phyloP scores from a whole-genome alignment of 228 moss, liverwort and hornwort genomes.

The Sphagnum magellanicum region DNA sequence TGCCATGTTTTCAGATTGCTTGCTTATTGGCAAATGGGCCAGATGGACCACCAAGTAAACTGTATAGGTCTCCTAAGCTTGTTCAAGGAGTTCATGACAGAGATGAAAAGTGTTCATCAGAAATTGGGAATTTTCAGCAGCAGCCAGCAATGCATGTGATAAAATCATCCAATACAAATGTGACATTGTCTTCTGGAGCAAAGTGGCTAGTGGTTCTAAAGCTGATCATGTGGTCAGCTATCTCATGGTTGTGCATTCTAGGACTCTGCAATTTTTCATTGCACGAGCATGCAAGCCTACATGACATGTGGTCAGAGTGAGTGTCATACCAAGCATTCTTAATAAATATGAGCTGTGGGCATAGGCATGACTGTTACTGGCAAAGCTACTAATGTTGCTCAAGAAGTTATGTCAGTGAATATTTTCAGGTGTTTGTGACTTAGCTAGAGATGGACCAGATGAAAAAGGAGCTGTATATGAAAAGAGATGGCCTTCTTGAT shows the following conservation, averaged over 20 bases:
- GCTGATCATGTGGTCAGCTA: constrained; percentile 48
- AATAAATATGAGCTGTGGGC: neutral
- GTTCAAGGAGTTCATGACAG: constrained; percentile 6
- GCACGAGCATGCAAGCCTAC: constrained; percentile 38
- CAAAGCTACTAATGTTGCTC: too few species aligned
- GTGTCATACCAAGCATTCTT: constrained; percentile 5
- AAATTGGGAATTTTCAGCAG: neutral
- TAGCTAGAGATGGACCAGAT: too few species aligned
- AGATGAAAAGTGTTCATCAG: constrained; percentile 1
- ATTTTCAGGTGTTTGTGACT: too few species aligned
- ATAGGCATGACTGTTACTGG: too few species aligned
- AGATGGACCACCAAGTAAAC: constrained; percentile 68
- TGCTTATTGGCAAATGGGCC: constrained; percentile 47
- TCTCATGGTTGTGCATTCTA: constrained; percentile 71
- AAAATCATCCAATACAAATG: neutral
- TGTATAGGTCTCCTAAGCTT: constrained; percentile 26
- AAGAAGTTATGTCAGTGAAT: too few species aligned
- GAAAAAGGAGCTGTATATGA: too few species aligned
- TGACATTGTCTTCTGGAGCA: neutral
- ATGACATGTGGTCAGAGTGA: constrained; percentile 66
- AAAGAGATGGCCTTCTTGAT: too few species aligned
- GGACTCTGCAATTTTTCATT: constrained; percentile 55
- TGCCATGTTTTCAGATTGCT: constrained; percentile 31
- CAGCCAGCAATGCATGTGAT: neutral
- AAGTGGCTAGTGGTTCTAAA: constrained; percentile 19